Evolutionary conservation across 2,329 filamentous ascomycete genomes (phyloP).

Genomic region (Alternaria sp.): DNA sequence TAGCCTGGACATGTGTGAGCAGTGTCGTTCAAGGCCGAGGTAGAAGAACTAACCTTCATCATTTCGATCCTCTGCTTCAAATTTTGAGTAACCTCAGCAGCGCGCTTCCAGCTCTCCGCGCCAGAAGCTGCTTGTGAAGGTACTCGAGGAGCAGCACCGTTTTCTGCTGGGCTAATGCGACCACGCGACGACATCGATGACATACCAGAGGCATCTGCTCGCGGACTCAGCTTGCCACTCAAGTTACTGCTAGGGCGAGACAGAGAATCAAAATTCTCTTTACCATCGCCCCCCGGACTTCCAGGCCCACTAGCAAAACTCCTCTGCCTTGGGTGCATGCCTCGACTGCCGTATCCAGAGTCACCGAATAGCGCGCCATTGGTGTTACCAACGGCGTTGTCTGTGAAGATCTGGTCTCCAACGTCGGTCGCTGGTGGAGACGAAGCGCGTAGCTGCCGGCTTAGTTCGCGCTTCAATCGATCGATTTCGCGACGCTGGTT

Average conservation of each 20-base stretch:
- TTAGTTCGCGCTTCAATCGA: conserved; percentile 84
- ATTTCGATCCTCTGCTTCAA: conserved; percentile 96
- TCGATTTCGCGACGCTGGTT: conserved; percentile 88
- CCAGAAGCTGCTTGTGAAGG: conserved; percentile 45
- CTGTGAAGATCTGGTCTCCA: conserved; percentile 61
- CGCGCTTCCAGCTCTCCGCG: conserved; percentile 91
- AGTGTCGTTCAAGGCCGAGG: background rate
- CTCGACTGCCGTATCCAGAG: conserved; percentile 43
- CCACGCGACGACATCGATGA: conserved; percentile 47
- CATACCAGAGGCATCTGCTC: conserved; percentile 45
- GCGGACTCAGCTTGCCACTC: conserved; percentile 54
- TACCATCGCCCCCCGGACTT: conserved; percentile 55
- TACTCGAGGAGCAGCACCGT: conserved; percentile 32
- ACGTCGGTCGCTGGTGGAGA: conserved; percentile 64
- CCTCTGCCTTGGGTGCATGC: conserved; percentile 53
- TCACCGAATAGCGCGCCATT: conserved; percentile 49
- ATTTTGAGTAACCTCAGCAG: conserved; percentile 96
- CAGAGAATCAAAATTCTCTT: conserved; percentile 57
- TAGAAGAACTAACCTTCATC: conserved; percentile 76
- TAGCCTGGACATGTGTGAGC: conserved; percentile 45
- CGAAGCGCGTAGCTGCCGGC: conserved; percentile 60
- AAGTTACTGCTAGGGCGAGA: conserved; percentile 47
- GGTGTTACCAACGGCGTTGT: conserved; percentile 66
- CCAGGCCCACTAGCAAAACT: conserved; percentile 39
- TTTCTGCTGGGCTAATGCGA: conserved; percentile 47